Conservation (phyloP, 2,329 filamentous ascomycete genomes). For the Diaporthe velutina region DNA sequence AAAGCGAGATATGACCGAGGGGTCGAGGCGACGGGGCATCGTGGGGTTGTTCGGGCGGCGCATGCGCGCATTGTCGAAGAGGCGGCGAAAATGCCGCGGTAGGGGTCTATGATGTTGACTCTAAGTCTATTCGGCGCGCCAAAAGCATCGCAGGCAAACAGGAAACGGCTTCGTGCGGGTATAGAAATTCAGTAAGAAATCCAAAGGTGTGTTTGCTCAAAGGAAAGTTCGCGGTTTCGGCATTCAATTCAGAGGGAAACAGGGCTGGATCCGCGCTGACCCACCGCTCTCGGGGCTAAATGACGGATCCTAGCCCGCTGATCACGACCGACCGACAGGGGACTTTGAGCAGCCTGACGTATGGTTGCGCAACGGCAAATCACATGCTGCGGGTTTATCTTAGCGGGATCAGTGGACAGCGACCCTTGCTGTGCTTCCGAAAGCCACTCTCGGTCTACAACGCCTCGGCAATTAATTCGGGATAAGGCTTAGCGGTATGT, state of each 20-base stretch:
- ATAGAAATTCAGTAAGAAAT: not conserved
- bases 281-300: constrained; percentile 20
- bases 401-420: constrained; percentile 5
- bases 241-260: constrained; percentile 12
- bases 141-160: constrained; percentile 20
- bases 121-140: constrained; percentile 2
- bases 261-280: not conserved
- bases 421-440: not conserved
- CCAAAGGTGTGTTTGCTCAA: not conserved
- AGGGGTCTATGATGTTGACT: not conserved
- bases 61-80: constrained; percentile 36
- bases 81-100: not conserved
- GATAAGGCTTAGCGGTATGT: not conserved
- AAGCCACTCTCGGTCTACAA: not conserved
- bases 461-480: not conserved
- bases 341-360: constrained; percentile 19
- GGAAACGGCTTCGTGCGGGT: not conserved
- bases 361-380: not conserved
- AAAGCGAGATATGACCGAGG: constrained; percentile 21
- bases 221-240: constrained; percentile 16
- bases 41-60: constrained; percentile 32
- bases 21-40: constrained; percentile 25
- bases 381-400: constrained; percentile 28
- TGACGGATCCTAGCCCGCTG: constrained; percentile 12
- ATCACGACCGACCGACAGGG: constrained; percentile 26